These are phyloP conservation scores for Yarrowia sp. DNA, from an alignment of 805 yeast species.

Conservation along the genomic window DNA sequence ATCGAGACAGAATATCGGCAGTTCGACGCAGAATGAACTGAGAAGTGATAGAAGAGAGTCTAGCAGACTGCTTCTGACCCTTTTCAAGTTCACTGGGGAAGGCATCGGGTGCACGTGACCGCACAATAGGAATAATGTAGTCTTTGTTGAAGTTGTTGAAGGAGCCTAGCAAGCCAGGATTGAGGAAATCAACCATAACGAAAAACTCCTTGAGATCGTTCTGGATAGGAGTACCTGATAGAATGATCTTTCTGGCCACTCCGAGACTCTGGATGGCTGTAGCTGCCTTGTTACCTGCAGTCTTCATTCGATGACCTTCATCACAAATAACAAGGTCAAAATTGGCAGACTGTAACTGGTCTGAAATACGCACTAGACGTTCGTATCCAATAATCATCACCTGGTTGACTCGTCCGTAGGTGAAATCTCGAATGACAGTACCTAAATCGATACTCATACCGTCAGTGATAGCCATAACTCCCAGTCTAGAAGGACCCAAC, in stretches of 20 bases:
- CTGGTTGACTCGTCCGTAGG: slow-evolving; percentile 70
- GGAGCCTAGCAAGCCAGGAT: slow-evolving; percentile 77
- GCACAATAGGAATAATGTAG: slow-evolving; percentile 67
- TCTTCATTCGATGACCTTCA: slow-evolving; percentile 91
- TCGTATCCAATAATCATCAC: slow-evolving; percentile 88
- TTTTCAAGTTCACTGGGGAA: slow-evolving; percentile 48
- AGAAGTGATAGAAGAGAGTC: slow-evolving; percentile 61
- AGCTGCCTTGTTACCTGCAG: slow-evolving; percentile 65
- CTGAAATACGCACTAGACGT: slow-evolving; percentile 57
- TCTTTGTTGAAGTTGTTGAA: slow-evolving; percentile 47
- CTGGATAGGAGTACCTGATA: slow-evolving; percentile 93
- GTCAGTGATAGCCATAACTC: slow-evolving; percentile 52
- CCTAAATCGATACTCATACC: slow-evolving; percentile 42
- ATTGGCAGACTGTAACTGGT: slow-evolving; percentile 37
- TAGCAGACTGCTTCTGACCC: slow-evolving; percentile 64
- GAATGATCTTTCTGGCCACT: slow-evolving; percentile 56
- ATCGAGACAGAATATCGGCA: slow-evolving; percentile 51
- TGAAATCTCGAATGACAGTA: slow-evolving; percentile 59
- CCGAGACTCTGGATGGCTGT: slow-evolving; percentile 57
- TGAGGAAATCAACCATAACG: slow-evolving; percentile 75
- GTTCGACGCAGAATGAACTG: slow-evolving; percentile 73
- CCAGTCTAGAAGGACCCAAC: slow-evolving; percentile 65
- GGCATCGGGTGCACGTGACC: slow-evolving; percentile 64
- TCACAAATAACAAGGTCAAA: slow-evolving; percentile 83
- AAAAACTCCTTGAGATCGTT: slow-evolving; percentile 84